phyloP scores from a whole-genome alignment of 306 rosid genomes.

The Cucumis cinereus region DNA sequence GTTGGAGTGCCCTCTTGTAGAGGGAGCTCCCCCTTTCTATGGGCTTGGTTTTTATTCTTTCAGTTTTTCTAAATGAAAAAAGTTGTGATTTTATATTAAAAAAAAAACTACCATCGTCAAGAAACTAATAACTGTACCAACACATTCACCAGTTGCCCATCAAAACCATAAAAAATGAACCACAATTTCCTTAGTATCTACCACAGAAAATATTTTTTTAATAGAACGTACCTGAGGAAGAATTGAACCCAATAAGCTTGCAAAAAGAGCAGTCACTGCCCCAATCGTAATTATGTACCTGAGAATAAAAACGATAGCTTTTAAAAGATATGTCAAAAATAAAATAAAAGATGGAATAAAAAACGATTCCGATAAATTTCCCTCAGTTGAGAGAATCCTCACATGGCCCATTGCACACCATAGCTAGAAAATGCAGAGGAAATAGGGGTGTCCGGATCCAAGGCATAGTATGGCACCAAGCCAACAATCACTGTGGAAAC shows the following conservation, averaged over 20 bases:
- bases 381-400: slow-evolving; percentile 20
- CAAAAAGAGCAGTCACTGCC: slow-evolving; percentile 68
- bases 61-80: too few relatives aligned
- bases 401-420: slow-evolving; percentile 93
- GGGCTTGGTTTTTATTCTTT: too few relatives aligned
- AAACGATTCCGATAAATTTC: slow-evolving; percentile 2
- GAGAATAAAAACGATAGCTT: slow-evolving; percentile 10
- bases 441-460: slow-evolving; percentile 91
- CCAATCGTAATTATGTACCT: slow-evolving; percentile 68
- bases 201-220: slow-evolving; percentile 1
- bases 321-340: not conserved
- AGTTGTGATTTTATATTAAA: too few relatives aligned
- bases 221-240: slow-evolving; percentile 70
- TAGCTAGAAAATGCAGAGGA: slow-evolving; percentile 70
- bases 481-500: slow-evolving; percentile 83
- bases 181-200: not conserved
- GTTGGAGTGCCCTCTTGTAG: too few relatives aligned
- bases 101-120: not conserved
- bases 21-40: too few relatives aligned
- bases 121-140: not conserved
- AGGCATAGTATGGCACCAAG: slow-evolving; percentile 72
- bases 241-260: slow-evolving; percentile 71
- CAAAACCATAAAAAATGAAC: not conserved
- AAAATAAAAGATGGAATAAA: not conserved
- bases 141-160: not conserved